Conservation (phyloP, 208 protist genomes). For the Zelonia costaricensis region DNA sequence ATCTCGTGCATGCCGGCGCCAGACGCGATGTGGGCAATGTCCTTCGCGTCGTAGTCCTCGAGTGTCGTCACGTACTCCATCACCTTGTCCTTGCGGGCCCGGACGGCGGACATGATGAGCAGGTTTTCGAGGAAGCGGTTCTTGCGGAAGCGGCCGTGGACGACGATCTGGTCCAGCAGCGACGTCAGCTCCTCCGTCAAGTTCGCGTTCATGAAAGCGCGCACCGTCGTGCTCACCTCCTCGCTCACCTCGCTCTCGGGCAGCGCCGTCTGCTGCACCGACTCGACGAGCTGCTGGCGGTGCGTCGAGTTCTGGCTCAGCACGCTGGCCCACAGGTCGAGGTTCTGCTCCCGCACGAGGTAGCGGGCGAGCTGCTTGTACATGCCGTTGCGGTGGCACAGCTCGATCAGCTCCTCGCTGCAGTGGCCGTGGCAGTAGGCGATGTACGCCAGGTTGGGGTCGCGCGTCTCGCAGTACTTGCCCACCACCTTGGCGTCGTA, state of each 20-base stretch:
- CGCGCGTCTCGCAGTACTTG: constrained; percentile 99
- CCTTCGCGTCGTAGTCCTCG: constrained; percentile 98
- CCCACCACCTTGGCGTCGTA: constrained; percentile 97
- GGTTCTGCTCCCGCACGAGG: constrained; percentile 97
- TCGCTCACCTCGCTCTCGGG: constrained; percentile 96
- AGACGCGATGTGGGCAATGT: constrained; percentile 98
- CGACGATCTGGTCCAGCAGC: constrained; percentile 99
- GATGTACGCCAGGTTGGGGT: constrained; percentile 98
- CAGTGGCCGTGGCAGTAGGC: constrained; percentile 96
- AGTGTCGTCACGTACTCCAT: constrained; percentile 99
- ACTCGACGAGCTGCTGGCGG: constrained; percentile 96
- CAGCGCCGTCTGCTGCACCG: constrained; percentile 98
- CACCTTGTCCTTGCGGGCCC: constrained; percentile 94
- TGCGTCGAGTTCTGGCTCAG: constrained; percentile 91
- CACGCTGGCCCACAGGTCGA: constrained; percentile 97
- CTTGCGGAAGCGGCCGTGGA: constrained; percentile 97
- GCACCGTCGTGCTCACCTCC: constrained; percentile 98
- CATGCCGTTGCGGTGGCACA: constrained; percentile 97
- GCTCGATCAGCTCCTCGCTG: constrained; percentile 97
- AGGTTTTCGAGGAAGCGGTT: constrained; percentile 99
- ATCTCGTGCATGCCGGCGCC: constrained; percentile 96
- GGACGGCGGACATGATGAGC: constrained; percentile 99
- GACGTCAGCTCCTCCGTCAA: constrained; percentile 99
- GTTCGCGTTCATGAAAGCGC: constrained; percentile 99
- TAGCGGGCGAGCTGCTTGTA: constrained; percentile 98